These are phyloP conservation scores for Naematelia encephala DNA, from an alignment of 768 basidiomycete genomes.

Conservation along the genomic window DNA sequence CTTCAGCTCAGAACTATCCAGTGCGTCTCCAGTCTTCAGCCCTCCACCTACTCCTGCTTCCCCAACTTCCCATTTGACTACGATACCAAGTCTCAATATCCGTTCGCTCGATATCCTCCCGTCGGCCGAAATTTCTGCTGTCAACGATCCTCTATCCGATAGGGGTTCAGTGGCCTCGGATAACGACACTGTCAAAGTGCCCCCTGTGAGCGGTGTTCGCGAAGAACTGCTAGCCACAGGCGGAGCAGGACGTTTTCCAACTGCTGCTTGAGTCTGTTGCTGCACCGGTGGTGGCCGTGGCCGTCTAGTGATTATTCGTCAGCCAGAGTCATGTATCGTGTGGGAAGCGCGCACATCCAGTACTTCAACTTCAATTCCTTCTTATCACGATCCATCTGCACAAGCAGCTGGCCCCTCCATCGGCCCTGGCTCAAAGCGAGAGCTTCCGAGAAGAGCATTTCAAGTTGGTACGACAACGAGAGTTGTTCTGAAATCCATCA, in stretches of 20 bases:
- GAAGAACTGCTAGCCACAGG: not conserved
- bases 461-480: slow-evolving; percentile 77
- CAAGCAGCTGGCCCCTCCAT: slow-evolving; percentile 56
- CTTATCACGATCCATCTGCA: slow-evolving; percentile 67
- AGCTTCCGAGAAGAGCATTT: slow-evolving; percentile 59
- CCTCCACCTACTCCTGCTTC: slow-evolving; percentile 63
- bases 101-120: slow-evolving; percentile 56
- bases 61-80: slow-evolving; percentile 75
- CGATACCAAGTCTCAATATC: slow-evolving; percentile 65
- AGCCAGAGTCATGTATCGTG: not conserved
- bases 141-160: slow-evolving; percentile 52
- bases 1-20: slow-evolving; percentile 54
- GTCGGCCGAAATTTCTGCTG: slow-evolving; percentile 7
- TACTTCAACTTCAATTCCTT: slow-evolving; percentile 73
- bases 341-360: slow-evolving; percentile 64
- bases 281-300: not conserved
- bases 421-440: slow-evolving; percentile 30
- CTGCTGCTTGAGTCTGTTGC: slow-evolving; percentile 3
- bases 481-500: slow-evolving; percentile 11
- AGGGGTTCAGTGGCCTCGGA: not conserved
- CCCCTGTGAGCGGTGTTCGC: slow-evolving; percentile 56
- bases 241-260: slow-evolving; percentile 8
- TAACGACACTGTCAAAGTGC: slow-evolving; percentile 65
- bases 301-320: not conserved
- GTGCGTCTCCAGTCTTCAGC: slow-evolving; percentile 57